Evolutionary conservation across 306 rosid species (phyloP).

Genomic region (Coriaria nepalensis): DNA sequence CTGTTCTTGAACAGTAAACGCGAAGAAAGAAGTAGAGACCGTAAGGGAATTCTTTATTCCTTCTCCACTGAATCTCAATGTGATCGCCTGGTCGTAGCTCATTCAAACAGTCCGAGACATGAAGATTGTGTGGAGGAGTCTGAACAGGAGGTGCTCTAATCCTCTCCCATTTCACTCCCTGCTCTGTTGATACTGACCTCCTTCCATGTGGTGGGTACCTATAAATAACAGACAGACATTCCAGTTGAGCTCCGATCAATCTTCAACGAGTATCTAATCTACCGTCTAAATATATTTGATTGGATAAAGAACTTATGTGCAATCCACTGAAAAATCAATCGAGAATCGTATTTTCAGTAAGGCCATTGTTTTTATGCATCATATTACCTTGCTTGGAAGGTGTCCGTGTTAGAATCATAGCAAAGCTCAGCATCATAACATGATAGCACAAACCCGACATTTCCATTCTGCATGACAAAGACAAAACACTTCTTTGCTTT

Average conservation of each 20-base stretch:
- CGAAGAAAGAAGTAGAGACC: slow-evolving; percentile 20
- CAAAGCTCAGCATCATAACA: slow-evolving; percentile 93
- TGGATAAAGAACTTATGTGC: too few species aligned
- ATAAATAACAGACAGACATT: slow-evolving; percentile 10
- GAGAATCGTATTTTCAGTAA: background rate
- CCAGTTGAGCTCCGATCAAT: background rate
- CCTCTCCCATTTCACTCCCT: slow-evolving; percentile 69
- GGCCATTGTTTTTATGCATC: background rate
- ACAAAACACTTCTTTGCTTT: too few species aligned
- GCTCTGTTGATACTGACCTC: slow-evolving; percentile 54
- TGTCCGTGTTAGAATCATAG: slow-evolving; percentile 61
- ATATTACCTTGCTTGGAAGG: slow-evolving; percentile 86
- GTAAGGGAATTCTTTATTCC: slow-evolving; percentile 87
- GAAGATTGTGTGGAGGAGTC: slow-evolving; percentile 68
- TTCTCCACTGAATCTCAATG: slow-evolving; percentile 94
- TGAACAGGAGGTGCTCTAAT: slow-evolving; percentile 70
- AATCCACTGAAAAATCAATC: background rate
- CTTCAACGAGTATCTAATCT: too few species aligned
- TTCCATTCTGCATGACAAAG: slow-evolving; percentile 52
- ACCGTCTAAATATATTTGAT: too few species aligned
- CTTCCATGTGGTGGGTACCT: slow-evolving; percentile 95
- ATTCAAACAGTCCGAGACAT: slow-evolving; percentile 49
- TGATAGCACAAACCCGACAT: slow-evolving; percentile 88
- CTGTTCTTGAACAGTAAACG: too few species aligned
- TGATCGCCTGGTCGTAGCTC: slow-evolving; percentile 71